Base-by-base conservation (phyloP, 169 alveolate genomes). In the Eimeria maxima region DNA sequence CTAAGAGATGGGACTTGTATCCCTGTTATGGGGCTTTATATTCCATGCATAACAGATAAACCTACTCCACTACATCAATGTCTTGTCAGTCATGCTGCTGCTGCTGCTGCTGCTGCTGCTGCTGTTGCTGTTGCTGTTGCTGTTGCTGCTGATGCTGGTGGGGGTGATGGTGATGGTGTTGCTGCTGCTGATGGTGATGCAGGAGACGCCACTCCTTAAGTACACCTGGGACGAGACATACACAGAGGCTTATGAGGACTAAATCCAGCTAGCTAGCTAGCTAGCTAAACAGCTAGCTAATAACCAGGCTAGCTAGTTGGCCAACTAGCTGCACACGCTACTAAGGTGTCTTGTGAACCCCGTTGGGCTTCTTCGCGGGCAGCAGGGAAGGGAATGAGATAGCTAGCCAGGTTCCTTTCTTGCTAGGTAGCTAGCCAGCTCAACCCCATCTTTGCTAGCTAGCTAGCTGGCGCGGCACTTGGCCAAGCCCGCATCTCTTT, bases 141-240 rank as follows among this genome's bases (percentile, higher is more conserved):
- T 76, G 38, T 47, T 29, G 18, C 80, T 57, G 16, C n/a, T 84
- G 4, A 38, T 33, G 38, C 38, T 33, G 38, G 38, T 33, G 38
- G 38, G 38, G 38, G 38, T 33, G 38, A 33, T 33, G 38, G 38
- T 33, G 38, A 1, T 33, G 38, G 38, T 33, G 38, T 2, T 69
- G 69, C 45, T 89, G 87, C 69, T 65, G 55, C 50, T 69, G 27
- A 53, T 42, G 84, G 47, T 38, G 81, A 78, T 90, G 90, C 97
- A 97, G 96, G 98, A 97, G 94, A 97, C 97, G 93, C 99, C 99
- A n/a, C 97, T 98, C 91, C 96, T 98, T 91, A 98, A 98, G 96
- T 98, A 99, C 99, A 98, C 99, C 33, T 98, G 99, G 99, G 99
- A 98, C 90, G 99, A 98, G 97, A 97, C 99, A 27, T 98, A 98